Percentiles rank a stretch among this genome's conserved stretches.
Conservation (phyloP, 805 yeast species). For the Ogataea henricii region DNA sequence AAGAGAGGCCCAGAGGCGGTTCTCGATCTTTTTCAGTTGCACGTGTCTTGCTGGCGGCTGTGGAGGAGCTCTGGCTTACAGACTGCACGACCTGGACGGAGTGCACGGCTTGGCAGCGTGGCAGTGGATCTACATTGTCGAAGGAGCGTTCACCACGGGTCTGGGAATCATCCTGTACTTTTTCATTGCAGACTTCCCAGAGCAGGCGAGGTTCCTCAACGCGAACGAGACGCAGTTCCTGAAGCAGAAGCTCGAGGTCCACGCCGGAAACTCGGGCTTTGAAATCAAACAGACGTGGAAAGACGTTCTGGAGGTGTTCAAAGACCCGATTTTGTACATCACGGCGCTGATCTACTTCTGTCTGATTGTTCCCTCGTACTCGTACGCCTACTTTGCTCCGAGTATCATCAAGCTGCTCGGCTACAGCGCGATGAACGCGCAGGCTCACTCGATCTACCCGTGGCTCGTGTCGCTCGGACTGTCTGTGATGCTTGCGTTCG, state of each 20-base stretch:
- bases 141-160: conserved; percentile 39
- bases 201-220: conserved; percentile 56
- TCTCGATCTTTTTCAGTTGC: conserved; percentile 67
- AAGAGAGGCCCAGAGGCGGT: conserved; percentile 67
- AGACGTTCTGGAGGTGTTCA: conserved; percentile 52
- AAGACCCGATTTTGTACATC: conserved; percentile 59
- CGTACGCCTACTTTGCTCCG: conserved; percentile 74
- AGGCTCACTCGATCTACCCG: conserved; percentile 81
- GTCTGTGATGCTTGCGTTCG: conserved; percentile 59
- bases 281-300: conserved; percentile 47
- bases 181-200: conserved; percentile 71
- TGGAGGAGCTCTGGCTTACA: conserved; percentile 72
- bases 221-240: conserved; percentile 55
- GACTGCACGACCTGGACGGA: conserved; percentile 57
- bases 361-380: conserved; percentile 69
- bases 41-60: conserved; percentile 80
- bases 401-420: conserved; percentile 63
- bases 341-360: conserved; percentile 66
- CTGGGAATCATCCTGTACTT: conserved; percentile 40
- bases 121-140: conserved; percentile 48
- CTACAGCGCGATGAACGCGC: conserved; percentile 70
- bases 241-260: conserved; percentile 59
- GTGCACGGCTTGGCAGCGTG: conserved; percentile 44
- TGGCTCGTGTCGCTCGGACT: conserved; percentile 78
- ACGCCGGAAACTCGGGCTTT: conserved; percentile 50